These are phyloP conservation scores for Tulasnella sp. DNA, from an alignment of 768 basidiomycete genomes.

Conservation along the genomic window DNA sequence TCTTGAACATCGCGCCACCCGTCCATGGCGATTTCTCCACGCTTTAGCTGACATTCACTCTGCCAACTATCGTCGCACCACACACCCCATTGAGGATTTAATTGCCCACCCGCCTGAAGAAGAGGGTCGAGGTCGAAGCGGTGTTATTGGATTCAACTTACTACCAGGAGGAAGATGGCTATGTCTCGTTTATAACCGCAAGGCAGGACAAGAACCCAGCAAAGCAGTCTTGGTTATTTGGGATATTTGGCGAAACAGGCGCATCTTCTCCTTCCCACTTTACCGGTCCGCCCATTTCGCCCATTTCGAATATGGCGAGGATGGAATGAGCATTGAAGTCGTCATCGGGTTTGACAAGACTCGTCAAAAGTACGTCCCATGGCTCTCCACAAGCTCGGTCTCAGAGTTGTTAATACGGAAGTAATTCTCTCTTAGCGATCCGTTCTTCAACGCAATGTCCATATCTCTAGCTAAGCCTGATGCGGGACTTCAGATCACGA, in stretches of 20 bases:
- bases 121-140: neutral
- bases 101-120: conserved; percentile 3
- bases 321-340: neutral
- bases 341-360: conserved; percentile 24
- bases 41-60: conserved; percentile 22
- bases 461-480: conserved; percentile 1
- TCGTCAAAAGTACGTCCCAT: conserved; percentile 12
- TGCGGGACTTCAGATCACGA: neutral
- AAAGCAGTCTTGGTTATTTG: conserved; percentile 16
- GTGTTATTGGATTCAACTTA: conserved; percentile 13
- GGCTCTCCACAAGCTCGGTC: too few species aligned
- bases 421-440: neutral
- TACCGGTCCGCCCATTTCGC: conserved; percentile 18
- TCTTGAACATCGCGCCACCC: conserved; percentile 23
- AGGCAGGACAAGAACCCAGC: neutral
- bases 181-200: conserved; percentile 14
- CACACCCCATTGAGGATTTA: conserved; percentile 3
- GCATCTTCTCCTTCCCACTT: neutral
- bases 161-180: conserved; percentile 22
- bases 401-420: neutral
- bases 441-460: conserved; percentile 21
- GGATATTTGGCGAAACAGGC: conserved; percentile 4
- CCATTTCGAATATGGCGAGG: conserved; percentile 3
- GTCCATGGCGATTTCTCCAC: conserved; percentile 17
- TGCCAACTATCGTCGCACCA: neutral